phyloP scores from a whole-genome alignment of 2,329 filamentous ascomycete species.

The Ceratocystis albifundus region DNA sequence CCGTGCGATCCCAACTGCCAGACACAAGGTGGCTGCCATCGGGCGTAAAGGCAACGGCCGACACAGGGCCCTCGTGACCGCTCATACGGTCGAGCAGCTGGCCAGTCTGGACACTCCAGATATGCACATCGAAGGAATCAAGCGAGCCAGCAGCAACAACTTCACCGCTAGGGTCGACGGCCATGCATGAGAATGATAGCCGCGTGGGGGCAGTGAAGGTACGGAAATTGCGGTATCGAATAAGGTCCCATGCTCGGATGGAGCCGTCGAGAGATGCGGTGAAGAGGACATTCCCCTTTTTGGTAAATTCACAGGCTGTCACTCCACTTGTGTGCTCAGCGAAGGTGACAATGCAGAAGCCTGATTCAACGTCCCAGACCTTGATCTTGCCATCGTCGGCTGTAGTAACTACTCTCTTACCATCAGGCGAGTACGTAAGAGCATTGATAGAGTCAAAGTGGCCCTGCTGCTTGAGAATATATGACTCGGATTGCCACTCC shows the following conservation, averaged over 20 bases:
- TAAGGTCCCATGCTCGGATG: slow-evolving; percentile 87
- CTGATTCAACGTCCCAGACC: slow-evolving; percentile 92
- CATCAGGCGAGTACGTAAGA: slow-evolving; percentile 84
- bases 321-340: slow-evolving; percentile 93
- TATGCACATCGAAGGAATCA: slow-evolving; percentile 93
- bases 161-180: slow-evolving; percentile 94
- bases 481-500: slow-evolving; percentile 99
- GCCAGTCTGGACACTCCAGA: slow-evolving; percentile 97
- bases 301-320: slow-evolving; percentile 88
- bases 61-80: slow-evolving; percentile 89
- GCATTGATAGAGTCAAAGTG: slow-evolving; percentile 95
- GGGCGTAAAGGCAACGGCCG: slow-evolving; percentile 75
- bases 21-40: slow-evolving; percentile 75
- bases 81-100: slow-evolving; percentile 83
- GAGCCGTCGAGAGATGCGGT: slow-evolving; percentile 92
- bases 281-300: slow-evolving; percentile 89
- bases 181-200: slow-evolving; percentile 83
- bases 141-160: slow-evolving; percentile 90
- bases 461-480: slow-evolving; percentile 94
- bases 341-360: slow-evolving; percentile 96
- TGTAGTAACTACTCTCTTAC: slow-evolving; percentile 81
- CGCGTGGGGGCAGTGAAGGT: slow-evolving; percentile 91
- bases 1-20: slow-evolving; percentile 93
- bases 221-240: slow-evolving; percentile 90
- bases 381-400: slow-evolving; percentile 98